Percentiles rank a stretch among this genome's conserved stretches.
Evolutionary conservation across 73 alveolate genomes (phyloP).

Genomic region (Paramecium primaurelia): DNA sequence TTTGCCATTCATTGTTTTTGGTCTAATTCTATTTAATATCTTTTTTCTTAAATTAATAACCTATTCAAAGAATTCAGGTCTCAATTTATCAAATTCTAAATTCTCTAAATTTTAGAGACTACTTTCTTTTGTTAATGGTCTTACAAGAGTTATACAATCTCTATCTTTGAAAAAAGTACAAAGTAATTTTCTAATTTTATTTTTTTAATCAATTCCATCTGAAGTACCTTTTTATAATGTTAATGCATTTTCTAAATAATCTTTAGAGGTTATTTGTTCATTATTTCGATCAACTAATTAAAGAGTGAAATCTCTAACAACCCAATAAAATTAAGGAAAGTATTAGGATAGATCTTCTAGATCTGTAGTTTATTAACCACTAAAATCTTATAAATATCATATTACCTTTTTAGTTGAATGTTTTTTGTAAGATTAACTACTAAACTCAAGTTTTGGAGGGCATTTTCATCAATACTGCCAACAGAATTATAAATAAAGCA

Average conservation of each 20-base stretch:
- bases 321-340: constrained; percentile 97
- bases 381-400: background rate
- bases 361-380: constrained; percentile 78
- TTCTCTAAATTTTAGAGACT: constrained; percentile 81
- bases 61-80: constrained; percentile 95
- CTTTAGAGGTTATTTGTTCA: constrained; percentile 91
- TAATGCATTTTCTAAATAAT: constrained; percentile 91
- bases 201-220: constrained; percentile 85
- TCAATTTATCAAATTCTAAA: constrained; percentile 82
- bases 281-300: constrained; percentile 91
- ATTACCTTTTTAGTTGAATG: constrained; percentile 75
- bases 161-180: constrained; percentile 94
- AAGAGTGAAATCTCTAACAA: constrained; percentile 95
- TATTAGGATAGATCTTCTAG: constrained; percentile 89
- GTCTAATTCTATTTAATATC: constrained; percentile 84
- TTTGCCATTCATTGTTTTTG: constrained; percentile 86
- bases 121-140: constrained; percentile 94
- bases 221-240: constrained; percentile 79
- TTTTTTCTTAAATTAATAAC: constrained; percentile 81
- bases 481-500: constrained; percentile 89
- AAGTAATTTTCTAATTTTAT: constrained; percentile 90
- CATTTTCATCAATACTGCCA: constrained; percentile 94
- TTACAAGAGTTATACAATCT: constrained; percentile 93
- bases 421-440: constrained; percentile 86
- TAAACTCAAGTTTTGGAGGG: constrained; percentile 78